phyloP scores from a whole-genome alignment of 2,329 filamentous ascomycete genomes.

The Camillea tinctor region DNA sequence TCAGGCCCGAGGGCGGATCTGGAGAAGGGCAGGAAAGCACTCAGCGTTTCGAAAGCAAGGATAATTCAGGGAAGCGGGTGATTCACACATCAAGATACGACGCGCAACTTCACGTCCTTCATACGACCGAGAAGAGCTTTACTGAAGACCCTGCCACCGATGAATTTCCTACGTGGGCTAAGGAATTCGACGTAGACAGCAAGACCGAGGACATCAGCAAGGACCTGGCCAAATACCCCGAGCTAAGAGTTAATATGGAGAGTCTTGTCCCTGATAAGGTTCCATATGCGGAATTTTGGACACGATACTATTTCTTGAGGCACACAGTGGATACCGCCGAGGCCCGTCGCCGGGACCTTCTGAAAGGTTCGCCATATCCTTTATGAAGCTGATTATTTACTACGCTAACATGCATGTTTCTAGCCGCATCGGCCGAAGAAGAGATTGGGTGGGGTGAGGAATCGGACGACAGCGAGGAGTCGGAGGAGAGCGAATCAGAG shows the following conservation, averaged over 20 bases:
- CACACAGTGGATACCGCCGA: conserved; percentile 94
- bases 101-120: conserved; percentile 92
- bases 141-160: conserved; percentile 73
- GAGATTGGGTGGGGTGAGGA: conserved; percentile 64
- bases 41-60: conserved; percentile 91
- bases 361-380: conserved; percentile 68
- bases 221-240: conserved; percentile 82
- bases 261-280: conserved; percentile 90
- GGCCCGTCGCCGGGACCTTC: conserved; percentile 78
- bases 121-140: conserved; percentile 80
- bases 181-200: conserved; percentile 73
- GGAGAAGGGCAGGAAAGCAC: conserved; percentile 51
- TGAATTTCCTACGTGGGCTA: conserved; percentile 73
- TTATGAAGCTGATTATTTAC: conserved; percentile 13
- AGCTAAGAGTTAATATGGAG: conserved; percentile 88
- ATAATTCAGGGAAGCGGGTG: conserved; percentile 83
- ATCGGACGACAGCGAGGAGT: conserved; percentile 42
- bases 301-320: conserved; percentile 89
- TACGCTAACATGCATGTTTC: conserved; percentile 31
- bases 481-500: conserved; percentile 67
- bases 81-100: conserved; percentile 95
- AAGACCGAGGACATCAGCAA: conserved; percentile 81
- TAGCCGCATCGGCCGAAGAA: conserved; percentile 68
- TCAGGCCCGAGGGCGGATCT: conserved; percentile 68
- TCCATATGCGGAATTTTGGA: conserved; percentile 90